A percentile compares a stretch with the other conserved stretches of the same genome.
Evolutionary conservation across 1,284 basidiomycete genomes (phyloP).

Genomic region (Cystobasidium sp.): DNA sequence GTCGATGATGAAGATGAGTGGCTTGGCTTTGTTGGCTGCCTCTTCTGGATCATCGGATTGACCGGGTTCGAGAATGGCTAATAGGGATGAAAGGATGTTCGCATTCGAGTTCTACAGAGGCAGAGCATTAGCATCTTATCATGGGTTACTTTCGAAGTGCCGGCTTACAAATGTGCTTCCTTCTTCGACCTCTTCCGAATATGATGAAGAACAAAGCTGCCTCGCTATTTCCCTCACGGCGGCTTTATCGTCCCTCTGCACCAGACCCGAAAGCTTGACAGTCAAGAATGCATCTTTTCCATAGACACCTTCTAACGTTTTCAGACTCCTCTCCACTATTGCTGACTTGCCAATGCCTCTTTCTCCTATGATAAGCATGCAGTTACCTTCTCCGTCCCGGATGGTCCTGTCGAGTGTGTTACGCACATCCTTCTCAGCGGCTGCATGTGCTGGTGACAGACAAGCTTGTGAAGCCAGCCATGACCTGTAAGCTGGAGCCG

Average conservation of each 20-base stretch:
- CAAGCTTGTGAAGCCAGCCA: slow-evolving; percentile 37
- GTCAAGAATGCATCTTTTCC: slow-evolving; percentile 64
- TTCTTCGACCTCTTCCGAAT: slow-evolving; percentile 57
- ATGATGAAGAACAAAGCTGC: slow-evolving; percentile 69
- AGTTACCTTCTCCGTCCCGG: slow-evolving; percentile 51
- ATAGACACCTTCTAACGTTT: slow-evolving; percentile 43
- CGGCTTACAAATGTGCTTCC: slow-evolving; percentile 56
- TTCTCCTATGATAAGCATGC: slow-evolving; percentile 51
- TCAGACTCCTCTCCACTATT: slow-evolving; percentile 50
- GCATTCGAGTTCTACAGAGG: slow-evolving; percentile 50
- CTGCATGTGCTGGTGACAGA: slow-evolving; percentile 26
- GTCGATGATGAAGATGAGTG: slow-evolving; percentile 81
- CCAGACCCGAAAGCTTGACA: slow-evolving; percentile 80
- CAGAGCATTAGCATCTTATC: slow-evolving; percentile 54
- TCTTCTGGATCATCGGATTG: slow-evolving; percentile 34
- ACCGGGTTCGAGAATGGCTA: slow-evolving; percentile 51
- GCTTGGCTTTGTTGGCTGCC: slow-evolving; percentile 58
- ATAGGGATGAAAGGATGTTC: slow-evolving; percentile 50
- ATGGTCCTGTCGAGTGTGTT: slow-evolving; percentile 50
- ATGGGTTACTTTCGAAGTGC: slow-evolving; percentile 33
- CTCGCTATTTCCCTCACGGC: slow-evolving; percentile 91
- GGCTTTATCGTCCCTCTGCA: slow-evolving; percentile 79
- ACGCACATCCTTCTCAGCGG: slow-evolving; percentile 44
- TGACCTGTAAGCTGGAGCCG: slow-evolving; percentile 6
- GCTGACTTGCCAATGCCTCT: slow-evolving; percentile 52